Conservation (phyloP, 192 early-diverging fungal genomes). For the Gaertneriomyces sp. region DNA sequence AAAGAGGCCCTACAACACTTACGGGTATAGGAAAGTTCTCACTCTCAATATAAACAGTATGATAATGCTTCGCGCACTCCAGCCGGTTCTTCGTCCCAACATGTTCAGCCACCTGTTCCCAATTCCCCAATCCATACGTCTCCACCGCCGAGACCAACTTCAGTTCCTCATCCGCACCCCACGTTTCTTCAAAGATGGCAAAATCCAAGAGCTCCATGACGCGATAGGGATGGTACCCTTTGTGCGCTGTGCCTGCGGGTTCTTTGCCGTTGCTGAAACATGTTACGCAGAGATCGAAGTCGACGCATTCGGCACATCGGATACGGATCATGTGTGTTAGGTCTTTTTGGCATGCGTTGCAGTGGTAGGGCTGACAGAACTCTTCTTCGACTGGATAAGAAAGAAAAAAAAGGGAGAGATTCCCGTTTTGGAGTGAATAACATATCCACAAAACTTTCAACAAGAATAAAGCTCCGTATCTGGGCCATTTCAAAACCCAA, state of each 20-base stretch:
- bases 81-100: conserved; percentile 85
- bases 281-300: conserved; percentile 91
- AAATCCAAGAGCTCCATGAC: conserved; percentile 86
- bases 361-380: conserved; percentile 53
- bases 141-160: conserved; percentile 86
- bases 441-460: no score
- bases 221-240: conserved; percentile 80
- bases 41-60: conserved; percentile 73
- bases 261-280: conserved; percentile 89
- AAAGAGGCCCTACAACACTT: conserved; percentile 4
- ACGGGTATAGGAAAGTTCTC: conserved; percentile 82
- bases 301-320: conserved; percentile 63
- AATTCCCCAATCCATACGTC: conserved; percentile 94
- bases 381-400: conserved; percentile 27
- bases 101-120: conserved; percentile 90
- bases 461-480: no score
- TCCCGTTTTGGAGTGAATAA: no score
- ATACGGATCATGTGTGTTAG: conserved; percentile 87
- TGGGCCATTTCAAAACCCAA: no score
- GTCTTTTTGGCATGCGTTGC: conserved; percentile 87
- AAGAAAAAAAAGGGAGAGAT: no score
- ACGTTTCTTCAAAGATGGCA: conserved; percentile 84
- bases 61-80: conserved; percentile 88
- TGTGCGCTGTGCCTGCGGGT: conserved; percentile 63
- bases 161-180: conserved; percentile 97